Evolutionary conservation across 495 filamentous ascomycete genomes (phyloP).

Genomic region (Platismatia glauca): DNA sequence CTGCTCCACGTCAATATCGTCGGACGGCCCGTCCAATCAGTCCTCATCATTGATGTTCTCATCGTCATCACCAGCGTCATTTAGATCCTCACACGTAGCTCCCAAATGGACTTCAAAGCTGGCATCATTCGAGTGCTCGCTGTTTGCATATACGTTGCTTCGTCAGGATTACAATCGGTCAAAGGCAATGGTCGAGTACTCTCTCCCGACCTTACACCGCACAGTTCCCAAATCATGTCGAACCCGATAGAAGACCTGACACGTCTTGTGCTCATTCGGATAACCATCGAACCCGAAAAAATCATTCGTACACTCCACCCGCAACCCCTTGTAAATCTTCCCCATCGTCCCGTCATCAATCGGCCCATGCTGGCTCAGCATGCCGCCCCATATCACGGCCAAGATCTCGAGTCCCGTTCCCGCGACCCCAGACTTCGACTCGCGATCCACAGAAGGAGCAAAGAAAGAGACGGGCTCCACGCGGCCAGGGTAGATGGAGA

Average conservation of each 20-base stretch:
- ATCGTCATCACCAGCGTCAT: background rate
- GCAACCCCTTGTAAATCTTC: conserved; percentile 3
- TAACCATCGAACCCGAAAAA: conserved; percentile 10
- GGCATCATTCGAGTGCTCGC: background rate
- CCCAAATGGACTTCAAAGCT: background rate
- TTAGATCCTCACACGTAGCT: background rate
- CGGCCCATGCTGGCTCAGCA: conserved; percentile 5
- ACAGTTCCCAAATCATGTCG: conserved; percentile 6
- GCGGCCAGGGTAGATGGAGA: conserved; percentile 4
- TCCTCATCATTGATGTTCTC: background rate
- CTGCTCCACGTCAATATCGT: background rate
- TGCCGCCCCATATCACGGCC: conserved; percentile 7
- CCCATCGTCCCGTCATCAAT: conserved; percentile 5
- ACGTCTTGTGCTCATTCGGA: conserved; percentile 6
- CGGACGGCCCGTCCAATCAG: background rate
- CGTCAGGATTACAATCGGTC: conserved; percentile 4
- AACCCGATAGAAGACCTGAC: conserved; percentile 6
- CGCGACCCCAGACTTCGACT: background rate
- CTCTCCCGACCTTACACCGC: conserved; percentile 7
- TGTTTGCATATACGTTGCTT: background rate
- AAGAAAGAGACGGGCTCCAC: conserved; percentile 6
- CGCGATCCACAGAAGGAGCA: conserved; percentile 5
- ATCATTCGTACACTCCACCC: conserved; percentile 6
- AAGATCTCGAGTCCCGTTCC: conserved; percentile 9
- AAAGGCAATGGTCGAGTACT: conserved; percentile 7